Conservation (phyloP, 2,329 filamentous ascomycete species). For the Xylariaceae sp. region DNA sequence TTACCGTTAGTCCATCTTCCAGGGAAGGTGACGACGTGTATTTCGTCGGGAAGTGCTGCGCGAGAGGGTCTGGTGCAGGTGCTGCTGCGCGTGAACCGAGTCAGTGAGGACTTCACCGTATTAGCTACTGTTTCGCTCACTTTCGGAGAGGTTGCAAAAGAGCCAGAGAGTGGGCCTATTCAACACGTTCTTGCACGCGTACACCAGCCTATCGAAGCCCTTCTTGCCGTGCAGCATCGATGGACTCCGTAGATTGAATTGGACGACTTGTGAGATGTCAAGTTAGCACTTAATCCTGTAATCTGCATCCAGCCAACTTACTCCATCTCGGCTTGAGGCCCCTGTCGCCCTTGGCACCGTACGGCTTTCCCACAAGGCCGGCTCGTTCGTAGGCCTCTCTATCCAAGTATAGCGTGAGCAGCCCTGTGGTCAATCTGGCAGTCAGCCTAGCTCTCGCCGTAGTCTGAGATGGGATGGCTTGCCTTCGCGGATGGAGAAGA, state of each 20-base stretch:
- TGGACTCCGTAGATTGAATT: conserved; percentile 64
- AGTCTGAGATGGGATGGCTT: conserved; percentile 13
- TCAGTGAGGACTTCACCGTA: no score
- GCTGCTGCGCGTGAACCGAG: conserved; percentile 27
- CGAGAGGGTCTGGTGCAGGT: conserved; percentile 41
- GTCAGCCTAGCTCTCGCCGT: background rate
- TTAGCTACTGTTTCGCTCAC: conserved; percentile 34
- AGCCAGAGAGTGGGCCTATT: conserved; percentile 65
- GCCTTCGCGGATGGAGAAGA: conserved; percentile 66
- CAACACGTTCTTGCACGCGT: conserved; percentile 73
- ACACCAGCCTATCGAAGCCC: conserved; percentile 68
- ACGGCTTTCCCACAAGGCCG: conserved; percentile 67
- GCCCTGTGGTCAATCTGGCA: conserved; percentile 32
- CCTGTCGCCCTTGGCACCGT: conserved; percentile 49
- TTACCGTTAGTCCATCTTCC: conserved; percentile 16
- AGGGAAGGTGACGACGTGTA: conserved; percentile 31
- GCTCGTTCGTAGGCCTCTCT: conserved; percentile 76
- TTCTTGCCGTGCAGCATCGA: conserved; percentile 80
- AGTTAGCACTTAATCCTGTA: no score
- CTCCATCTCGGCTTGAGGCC: conserved; percentile 64
- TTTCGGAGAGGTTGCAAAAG: conserved; percentile 56
- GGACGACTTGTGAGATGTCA: conserved; percentile 65
- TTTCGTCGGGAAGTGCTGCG: conserved; percentile 33
- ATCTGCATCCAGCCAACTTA: no score
- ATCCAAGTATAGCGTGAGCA: conserved; percentile 68